phyloP scores from a whole-genome alignment of 768 basidiomycete species.

The Cystofilobasidium ferigula region DNA sequence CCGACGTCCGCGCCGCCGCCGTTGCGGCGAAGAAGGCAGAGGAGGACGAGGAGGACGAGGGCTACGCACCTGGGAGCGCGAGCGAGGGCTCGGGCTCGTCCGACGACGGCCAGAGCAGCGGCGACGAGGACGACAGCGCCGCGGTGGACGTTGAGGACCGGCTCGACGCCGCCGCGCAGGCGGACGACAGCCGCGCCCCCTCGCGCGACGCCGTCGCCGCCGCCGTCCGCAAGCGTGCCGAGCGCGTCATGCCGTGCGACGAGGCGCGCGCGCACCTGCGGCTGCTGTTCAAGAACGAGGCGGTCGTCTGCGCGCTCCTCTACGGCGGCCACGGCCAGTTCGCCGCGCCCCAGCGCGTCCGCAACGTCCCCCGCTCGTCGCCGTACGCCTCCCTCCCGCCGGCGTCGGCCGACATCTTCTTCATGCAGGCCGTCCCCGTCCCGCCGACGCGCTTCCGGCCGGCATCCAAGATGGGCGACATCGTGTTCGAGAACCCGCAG shows the following conservation, averaged over 20 bases:
- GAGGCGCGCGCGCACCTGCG: slow-evolving; percentile 92
- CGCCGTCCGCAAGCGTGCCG: slow-evolving; percentile 43
- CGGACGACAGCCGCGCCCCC: slow-evolving; percentile 45
- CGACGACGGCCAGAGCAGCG: background rate
- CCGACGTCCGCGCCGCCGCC: too few relatives aligned
- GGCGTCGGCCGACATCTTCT: slow-evolving; percentile 80
- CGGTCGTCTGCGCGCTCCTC: slow-evolving; percentile 67
- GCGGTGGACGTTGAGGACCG: slow-evolving; percentile 35
- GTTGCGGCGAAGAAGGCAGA: background rate
- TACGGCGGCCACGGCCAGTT: slow-evolving; percentile 88
- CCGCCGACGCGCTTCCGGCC: slow-evolving; percentile 94
- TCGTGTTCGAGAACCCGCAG: slow-evolving; percentile 89
- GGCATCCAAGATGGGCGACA: slow-evolving; percentile 79
- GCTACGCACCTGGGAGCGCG: slow-evolving; percentile 40
- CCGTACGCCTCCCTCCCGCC: slow-evolving; percentile 10
- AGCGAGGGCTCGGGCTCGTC: too few relatives aligned
- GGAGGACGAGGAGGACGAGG: slow-evolving; percentile 33
- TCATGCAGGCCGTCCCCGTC: slow-evolving; percentile 82
- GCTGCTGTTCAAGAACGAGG: slow-evolving; percentile 71
- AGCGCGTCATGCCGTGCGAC: slow-evolving; percentile 78
- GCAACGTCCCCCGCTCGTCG: slow-evolving; percentile 5
- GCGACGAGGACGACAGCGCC: slow-evolving; percentile 31
- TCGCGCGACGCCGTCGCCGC: slow-evolving; percentile 41
- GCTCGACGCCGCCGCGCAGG: slow-evolving; percentile 46
- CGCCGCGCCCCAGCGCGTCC: slow-evolving; percentile 37